Conservation (phyloP, 805 yeast species). For the Candida railenensis region DNA sequence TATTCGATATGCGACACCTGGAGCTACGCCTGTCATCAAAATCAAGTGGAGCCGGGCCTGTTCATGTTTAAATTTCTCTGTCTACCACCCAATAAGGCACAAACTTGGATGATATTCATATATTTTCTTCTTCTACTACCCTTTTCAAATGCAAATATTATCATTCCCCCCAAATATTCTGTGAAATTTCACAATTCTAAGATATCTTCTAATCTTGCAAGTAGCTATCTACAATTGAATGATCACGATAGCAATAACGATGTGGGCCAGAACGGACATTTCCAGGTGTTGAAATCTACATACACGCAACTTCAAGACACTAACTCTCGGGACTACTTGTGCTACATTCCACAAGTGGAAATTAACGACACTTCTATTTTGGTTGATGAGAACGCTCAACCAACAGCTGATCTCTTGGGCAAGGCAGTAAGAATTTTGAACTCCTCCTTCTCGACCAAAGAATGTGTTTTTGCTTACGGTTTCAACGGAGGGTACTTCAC, state of each 20-base stretch:
- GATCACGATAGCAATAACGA: background rate
- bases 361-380: background rate
- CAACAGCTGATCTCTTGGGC: slow-evolving; percentile 13
- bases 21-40: no score
- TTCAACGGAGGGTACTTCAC: slow-evolving; percentile 51
- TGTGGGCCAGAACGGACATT: background rate
- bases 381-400: background rate
- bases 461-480: slow-evolving; percentile 24
- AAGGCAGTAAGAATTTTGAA: slow-evolving; percentile 16
- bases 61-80: background rate
- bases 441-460: slow-evolving; percentile 16
- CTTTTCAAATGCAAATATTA: background rate
- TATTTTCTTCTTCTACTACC: background rate
- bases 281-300: background rate
- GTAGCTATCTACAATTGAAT: slow-evolving; percentile 10
- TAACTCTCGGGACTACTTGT: background rate
- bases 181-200: slow-evolving; percentile 15
- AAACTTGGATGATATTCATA: background rate
- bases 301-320: background rate
- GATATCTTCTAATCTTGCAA: slow-evolving; percentile 16
- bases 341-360: slow-evolving; percentile 1
- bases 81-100: background rate
- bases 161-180: slow-evolving; percentile 11
- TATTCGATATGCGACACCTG: background rate
- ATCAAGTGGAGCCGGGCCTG: no score